A percentile compares a stretch with the other conserved stretches of the same genome.
These are phyloP conservation scores for Moesziomyces sp. DNA, from an alignment of 1,284 basidiomycete species.

Conservation along the genomic window DNA sequence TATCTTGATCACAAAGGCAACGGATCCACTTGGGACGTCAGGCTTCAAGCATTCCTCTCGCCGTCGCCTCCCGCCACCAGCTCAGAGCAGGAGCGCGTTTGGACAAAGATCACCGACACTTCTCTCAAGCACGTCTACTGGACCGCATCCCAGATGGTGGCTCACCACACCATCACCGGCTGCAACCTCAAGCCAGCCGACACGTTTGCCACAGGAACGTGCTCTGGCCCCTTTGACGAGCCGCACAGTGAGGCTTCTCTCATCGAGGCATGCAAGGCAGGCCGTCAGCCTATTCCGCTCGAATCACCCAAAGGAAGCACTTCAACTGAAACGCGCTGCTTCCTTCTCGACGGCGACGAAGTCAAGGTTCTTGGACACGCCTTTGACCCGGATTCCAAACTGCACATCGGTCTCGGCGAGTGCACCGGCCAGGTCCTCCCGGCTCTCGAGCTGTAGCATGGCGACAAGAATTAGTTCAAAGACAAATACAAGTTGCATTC, in stretches of 20 bases:
- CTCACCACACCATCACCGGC: constrained; percentile 29
- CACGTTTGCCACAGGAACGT: constrained; percentile 29
- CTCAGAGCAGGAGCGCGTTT: neutral
- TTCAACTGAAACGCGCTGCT: constrained; percentile 1
- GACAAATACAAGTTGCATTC: neutral
- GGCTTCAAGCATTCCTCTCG: constrained; percentile 8
- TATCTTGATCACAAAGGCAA: constrained; percentile 15
- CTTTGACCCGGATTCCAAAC: constrained; percentile 9
- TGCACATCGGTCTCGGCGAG: constrained; percentile 15
- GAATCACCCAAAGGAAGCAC: neutral
- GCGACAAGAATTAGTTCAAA: neutral
- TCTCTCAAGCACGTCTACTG: constrained; percentile 32
- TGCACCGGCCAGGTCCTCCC: constrained; percentile 11
- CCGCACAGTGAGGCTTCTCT: constrained; percentile 15
- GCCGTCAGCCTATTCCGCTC: constrained; percentile 11
- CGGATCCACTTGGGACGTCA: constrained; percentile 16
- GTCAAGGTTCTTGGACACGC: constrained; percentile 10
- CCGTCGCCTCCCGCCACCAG: neutral
- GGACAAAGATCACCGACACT: constrained; percentile 23
- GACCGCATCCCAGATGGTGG: constrained; percentile 34
- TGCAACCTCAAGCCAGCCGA: constrained; percentile 29
- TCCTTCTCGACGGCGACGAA: constrained; percentile 9
- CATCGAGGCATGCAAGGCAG: constrained; percentile 18
- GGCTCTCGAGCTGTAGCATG: neutral
- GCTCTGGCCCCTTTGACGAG: constrained; percentile 19